Base-by-base conservation (phyloP, 805 yeast genomes). In the Debaryomyces castellii region DNA sequence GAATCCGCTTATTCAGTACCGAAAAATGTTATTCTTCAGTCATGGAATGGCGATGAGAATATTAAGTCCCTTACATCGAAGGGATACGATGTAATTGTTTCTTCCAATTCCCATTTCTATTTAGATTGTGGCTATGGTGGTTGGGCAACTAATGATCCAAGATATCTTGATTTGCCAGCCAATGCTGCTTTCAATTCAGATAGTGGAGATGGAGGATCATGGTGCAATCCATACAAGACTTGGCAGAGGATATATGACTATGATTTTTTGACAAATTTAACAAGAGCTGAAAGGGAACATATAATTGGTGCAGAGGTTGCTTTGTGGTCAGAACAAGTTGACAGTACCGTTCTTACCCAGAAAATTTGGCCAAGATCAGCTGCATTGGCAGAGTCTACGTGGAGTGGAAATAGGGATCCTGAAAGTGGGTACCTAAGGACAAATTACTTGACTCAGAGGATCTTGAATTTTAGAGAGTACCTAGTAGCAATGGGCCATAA, bases 171-270 rank as follows among this genome's bases (percentile, higher is more conserved):
- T 38, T 47, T 44, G n/a, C 51, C 53, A 6, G 51, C 44, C 4
- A 54, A 55, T 33, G 51, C 49, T 6, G 60, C 46, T 16, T 64
- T 62, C 55, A 68, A 68, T 51, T 14, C n/a, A 20, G 32, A 20
- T 6, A 48, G 54, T 16, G 63, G 64, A 4, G 28, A 38, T 32
- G 72, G 69, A 20, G 73, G 74, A 6, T 62, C 69, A 2, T 69
- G 72, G 71, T 71, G 76, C 49, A 69, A 60, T 22, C 76, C 77
- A 6, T 72, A 72, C 57, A 72, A 71, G 52, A 67, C 70, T 1
- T 72, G 73, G 73, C 76, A 71, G 49, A 51, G 70, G 41, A 69
- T 72, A 37, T 71, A 71, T 51, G 53, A 57, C 45, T 69, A 52
- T 44, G 74, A 71, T 45, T 55, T 70, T 43, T 50, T 64, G 14